Percentiles rank a stretch among this genome's conserved stretches.
Conservation (phyloP, 768 basidiomycete species). For the Naganishia kalamii region DNA sequence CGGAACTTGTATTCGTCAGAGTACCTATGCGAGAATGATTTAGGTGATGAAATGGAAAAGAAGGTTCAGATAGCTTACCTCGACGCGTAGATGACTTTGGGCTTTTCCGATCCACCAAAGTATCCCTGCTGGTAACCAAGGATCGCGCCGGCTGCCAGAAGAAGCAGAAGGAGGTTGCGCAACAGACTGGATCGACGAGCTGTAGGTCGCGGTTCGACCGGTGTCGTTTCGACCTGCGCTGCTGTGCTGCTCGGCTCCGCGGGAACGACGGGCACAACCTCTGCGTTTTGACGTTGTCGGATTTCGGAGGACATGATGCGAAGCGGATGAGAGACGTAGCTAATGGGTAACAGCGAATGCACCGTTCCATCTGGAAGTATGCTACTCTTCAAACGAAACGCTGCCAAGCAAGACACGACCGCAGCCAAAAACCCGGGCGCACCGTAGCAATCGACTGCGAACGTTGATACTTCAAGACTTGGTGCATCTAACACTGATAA, state of each 20-base stretch:
- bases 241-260: background rate
- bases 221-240: background rate
- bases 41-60: constrained; percentile 1
- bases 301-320: background rate
- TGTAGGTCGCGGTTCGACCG: background rate
- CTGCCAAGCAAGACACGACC: background rate
- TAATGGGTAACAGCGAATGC: too few species aligned
- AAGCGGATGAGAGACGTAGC: background rate
- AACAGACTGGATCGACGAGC: background rate
- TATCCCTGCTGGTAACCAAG: constrained; percentile 8
- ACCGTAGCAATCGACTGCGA: background rate
- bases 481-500: background rate
- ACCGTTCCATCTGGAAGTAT: background rate
- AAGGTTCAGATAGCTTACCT: constrained; percentile 51
- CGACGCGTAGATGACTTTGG: constrained; percentile 58
- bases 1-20: constrained; percentile 74
- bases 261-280: background rate
- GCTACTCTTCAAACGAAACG: too few species aligned
- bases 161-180: background rate
- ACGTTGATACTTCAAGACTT: background rate
- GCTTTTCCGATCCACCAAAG: constrained; percentile 28
- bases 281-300: background rate
- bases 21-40: constrained; percentile 53
- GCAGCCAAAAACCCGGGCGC: background rate
- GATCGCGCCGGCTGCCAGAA: background rate